These are phyloP conservation scores for Torulaspora pretoriensis DNA, from an alignment of 1,139 yeast genomes.

Conservation along the genomic window DNA sequence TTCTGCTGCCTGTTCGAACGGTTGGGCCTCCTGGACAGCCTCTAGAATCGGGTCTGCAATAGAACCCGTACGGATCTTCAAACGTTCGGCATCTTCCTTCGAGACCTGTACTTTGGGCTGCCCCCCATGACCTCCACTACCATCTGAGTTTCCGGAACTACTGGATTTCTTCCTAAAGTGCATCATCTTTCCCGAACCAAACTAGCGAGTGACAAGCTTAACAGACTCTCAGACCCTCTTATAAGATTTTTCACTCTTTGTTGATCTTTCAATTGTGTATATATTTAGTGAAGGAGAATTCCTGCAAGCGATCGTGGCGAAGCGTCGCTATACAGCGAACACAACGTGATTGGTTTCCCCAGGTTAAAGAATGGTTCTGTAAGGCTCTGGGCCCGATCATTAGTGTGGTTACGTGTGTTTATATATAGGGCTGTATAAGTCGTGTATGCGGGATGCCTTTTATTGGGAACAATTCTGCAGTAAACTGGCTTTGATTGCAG, in stretches of 20 bases:
- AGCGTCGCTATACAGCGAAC: neutral
- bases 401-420: constrained; percentile 1
- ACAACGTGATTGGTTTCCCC: neutral
- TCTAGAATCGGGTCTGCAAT: constrained; percentile 85
- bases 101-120: constrained; percentile 39
- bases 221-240: neutral
- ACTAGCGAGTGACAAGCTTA: constrained; percentile 5
- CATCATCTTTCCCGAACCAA: constrained; percentile 20
- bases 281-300: neutral
- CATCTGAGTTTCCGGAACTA: constrained; percentile 22
- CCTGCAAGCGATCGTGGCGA: neutral
- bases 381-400: neutral
- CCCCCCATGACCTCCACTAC: constrained; percentile 21
- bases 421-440: constrained; percentile 3
- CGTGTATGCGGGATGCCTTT: constrained; percentile 4
- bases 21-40: constrained; percentile 94
- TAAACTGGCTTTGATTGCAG: constrained; percentile 18
- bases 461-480: constrained; percentile 15
- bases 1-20: constrained; percentile 71
- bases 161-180: constrained; percentile 32
- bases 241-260: neutral
- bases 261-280: neutral
- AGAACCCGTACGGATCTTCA: constrained; percentile 57
- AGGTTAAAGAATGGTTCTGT: neutral
- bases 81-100: constrained; percentile 45